Evolutionary conservation across 306 rosid species (phyloP).

Genomic region (Ceratonia siliqua): DNA sequence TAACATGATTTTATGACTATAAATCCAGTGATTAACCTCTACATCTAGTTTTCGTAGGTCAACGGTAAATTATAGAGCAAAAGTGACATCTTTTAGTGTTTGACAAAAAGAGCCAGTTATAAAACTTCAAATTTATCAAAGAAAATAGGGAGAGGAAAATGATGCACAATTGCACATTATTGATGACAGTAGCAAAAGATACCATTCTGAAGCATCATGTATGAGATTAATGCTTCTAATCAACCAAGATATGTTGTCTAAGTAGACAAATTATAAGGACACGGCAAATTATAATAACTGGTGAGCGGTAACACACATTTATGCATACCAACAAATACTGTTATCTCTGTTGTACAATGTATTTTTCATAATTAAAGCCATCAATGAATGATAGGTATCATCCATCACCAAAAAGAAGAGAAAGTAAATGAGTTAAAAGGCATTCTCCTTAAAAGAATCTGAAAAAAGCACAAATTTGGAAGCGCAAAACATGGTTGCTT

Average conservation of each 20-base stretch:
- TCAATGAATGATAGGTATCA: no score
- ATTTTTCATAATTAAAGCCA: no score
- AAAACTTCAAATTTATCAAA: neutral
- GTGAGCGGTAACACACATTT: neutral
- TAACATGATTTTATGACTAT: neutral
- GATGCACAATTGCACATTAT: neutral
- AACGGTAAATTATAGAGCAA: neutral
- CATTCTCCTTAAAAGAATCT: no score
- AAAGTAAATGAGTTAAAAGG: no score
- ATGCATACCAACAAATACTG: no score
- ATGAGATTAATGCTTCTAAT: constrained; percentile 1
- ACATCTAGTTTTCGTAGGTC: neutral
- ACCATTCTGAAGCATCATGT: neutral
- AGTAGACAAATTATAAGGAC: constrained; percentile 3
- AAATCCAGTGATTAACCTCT: neutral
- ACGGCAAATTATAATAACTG: neutral
- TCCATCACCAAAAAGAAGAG: no score
- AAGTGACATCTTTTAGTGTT: neutral
- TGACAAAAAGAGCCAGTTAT: neutral
- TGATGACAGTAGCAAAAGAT: neutral
- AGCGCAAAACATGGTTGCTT: no score
- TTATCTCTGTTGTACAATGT: no score
- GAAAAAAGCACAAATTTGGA: no score
- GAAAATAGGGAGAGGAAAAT: neutral
- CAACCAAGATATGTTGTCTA: neutral